phyloP scores from a whole-genome alignment of 192 early-diverging fungal species.

The Dimargaris xerosporica region DNA sequence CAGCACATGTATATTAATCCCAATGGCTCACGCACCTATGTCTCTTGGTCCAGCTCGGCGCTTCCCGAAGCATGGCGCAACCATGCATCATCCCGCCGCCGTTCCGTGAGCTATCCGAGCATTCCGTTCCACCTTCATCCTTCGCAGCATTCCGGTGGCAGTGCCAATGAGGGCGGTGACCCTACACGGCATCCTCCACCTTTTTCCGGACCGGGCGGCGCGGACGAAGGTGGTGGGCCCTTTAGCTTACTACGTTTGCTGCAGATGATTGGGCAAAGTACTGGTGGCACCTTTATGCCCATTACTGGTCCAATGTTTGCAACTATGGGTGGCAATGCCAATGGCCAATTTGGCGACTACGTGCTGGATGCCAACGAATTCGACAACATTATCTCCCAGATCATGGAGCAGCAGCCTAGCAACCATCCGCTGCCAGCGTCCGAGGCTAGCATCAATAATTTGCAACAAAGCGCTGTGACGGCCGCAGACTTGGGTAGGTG shows the following conservation, averaged over 20 bases:
- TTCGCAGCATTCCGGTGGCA: too few species aligned
- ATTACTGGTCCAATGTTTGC: slow-evolving; percentile 19
- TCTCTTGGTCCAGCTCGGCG: too few species aligned
- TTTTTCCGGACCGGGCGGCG: slow-evolving; percentile 26
- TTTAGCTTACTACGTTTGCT: slow-evolving; percentile 14
- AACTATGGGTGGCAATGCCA: slow-evolving; percentile 26
- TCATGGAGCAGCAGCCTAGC: slow-evolving; percentile 56
- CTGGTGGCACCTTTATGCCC: neutral
- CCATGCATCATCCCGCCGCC: neutral
- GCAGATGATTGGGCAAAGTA: too few species aligned
- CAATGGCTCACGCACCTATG: too few species aligned
- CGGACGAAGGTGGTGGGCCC: slow-evolving; percentile 22
- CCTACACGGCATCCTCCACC: slow-evolving; percentile 21
- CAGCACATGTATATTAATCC: too few species aligned
- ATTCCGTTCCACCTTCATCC: too few species aligned
- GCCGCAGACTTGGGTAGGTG: slow-evolving; percentile 19
- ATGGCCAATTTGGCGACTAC: slow-evolving; percentile 64
- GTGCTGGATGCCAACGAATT: slow-evolving; percentile 65
- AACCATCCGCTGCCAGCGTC: slow-evolving; percentile 70
- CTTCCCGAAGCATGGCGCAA: too few species aligned
- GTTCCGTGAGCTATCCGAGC: too few species aligned
- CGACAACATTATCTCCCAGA: slow-evolving; percentile 77
- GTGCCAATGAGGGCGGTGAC: slow-evolving; percentile 13
- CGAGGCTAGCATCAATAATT: slow-evolving; percentile 49
- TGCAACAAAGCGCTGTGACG: slow-evolving; percentile 38